Percentiles rank a stretch among this genome's conserved stretches.
These are phyloP conservation scores for Athelia sp. DNA, from an alignment of 1,284 basidiomycete genomes.

Conservation along the genomic window DNA sequence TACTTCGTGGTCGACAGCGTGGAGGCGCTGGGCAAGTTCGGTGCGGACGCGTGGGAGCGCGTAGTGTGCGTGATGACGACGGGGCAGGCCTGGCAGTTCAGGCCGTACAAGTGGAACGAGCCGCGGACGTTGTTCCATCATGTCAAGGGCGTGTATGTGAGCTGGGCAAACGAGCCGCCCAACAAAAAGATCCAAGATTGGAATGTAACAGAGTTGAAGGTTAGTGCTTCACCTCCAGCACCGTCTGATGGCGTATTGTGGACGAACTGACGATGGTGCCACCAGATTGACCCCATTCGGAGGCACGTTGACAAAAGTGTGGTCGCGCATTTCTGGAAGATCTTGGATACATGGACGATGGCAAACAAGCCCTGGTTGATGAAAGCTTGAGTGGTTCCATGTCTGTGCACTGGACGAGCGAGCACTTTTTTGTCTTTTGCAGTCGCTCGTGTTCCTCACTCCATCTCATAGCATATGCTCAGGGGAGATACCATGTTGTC, in stretches of 20 bases:
- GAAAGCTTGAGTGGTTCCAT: too few species aligned
- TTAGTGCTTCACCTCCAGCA: slow-evolving; percentile 25
- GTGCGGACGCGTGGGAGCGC: slow-evolving; percentile 88
- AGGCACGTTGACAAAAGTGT: slow-evolving; percentile 95
- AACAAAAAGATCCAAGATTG: slow-evolving; percentile 90
- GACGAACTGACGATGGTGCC: too few species aligned
- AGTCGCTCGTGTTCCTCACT: too few species aligned
- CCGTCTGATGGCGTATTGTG: too few species aligned
- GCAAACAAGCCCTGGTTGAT: slow-evolving; percentile 76
- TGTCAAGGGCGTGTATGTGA: slow-evolving; percentile 90
- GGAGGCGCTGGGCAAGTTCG: slow-evolving; percentile 89
- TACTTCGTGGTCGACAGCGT: slow-evolving; percentile 90
- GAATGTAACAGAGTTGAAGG: slow-evolving; percentile 94
- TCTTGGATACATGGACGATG: slow-evolving; percentile 81
- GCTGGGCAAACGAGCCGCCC: slow-evolving; percentile 88
- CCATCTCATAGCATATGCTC: too few species aligned
- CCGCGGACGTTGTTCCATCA: slow-evolving; percentile 90
- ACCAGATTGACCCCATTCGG: slow-evolving; percentile 81
- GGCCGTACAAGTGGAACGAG: slow-evolving; percentile 93
- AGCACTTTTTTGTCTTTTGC: too few species aligned
- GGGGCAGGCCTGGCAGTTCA: slow-evolving; percentile 97
- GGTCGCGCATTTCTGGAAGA: slow-evolving; percentile 94
- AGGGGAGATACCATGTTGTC: too few species aligned
- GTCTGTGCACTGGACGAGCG: too few species aligned
- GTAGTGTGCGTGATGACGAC: slow-evolving; percentile 98